Base-by-base conservation (phyloP, 2,329 filamentous ascomycete species). In the Fusarium robinianum region DNA sequence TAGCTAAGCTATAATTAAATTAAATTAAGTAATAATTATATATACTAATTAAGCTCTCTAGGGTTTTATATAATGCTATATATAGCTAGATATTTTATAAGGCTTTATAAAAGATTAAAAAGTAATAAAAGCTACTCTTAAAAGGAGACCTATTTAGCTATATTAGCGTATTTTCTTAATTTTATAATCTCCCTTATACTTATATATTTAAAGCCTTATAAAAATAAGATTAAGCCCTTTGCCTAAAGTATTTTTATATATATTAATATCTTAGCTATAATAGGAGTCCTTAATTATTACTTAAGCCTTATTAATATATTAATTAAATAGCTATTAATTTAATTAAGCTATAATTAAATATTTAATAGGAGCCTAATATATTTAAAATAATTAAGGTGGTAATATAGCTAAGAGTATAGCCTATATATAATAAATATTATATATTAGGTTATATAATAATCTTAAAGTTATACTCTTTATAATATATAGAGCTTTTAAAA, bases 21-120 rank as follows among this genome's bases (percentile, higher is more conserved):
- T 35, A 53, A 39, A 48, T 43, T 5, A 46, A 27, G 11, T 37
- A 58, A 36, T 44, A 57, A 9, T 45, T 30, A 7, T 37, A 34
- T 12, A 38, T 27, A 16, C 44, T 44, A 17, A 41, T 51, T 27
- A 38, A 52, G 16, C 29, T 41, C n/a, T 51, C 11, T 43, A 15
- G 23, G 29, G 36, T 21, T 30, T 21, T 53, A 16, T 56, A 42
- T 38, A 29, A 30, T 11, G 32, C 23, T 10, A 37, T 55, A 17
- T 26, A 27, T 35, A 42, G 49, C 22, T 51, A 40, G 40, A 37
- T 53, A 31, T 53, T 29, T 14, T 37, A 50, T 24, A 7, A 47
- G 11, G 44, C 38, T 1, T 26, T 55, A 19, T 8, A n/a, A 12
- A 6, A 27, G 24, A 12, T 27, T 27, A 27, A 27, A 5, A 7